These are phyloP conservation scores for Penicillium sp. DNA, from an alignment of 2,329 filamentous ascomycete genomes.

Conservation along the genomic window DNA sequence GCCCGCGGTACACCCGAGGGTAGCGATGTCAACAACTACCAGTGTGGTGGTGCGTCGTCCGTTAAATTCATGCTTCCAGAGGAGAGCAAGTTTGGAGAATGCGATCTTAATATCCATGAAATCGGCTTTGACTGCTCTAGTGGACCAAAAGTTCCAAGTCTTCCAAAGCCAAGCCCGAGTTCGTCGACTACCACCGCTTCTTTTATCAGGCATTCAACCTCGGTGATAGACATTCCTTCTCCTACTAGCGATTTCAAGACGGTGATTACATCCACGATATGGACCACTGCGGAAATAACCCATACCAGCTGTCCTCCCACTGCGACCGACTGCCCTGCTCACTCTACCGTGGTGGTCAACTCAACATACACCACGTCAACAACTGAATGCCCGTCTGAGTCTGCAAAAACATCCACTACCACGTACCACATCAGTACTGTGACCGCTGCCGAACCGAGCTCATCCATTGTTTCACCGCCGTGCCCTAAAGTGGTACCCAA, in stretches of 20 bases:
- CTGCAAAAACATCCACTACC: background rate
- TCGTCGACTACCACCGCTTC: background rate
- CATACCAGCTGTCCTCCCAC: slow-evolving; percentile 42
- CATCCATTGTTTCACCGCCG: slow-evolving; percentile 30
- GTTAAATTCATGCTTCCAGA: slow-evolving; percentile 70
- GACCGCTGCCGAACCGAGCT: slow-evolving; percentile 1
- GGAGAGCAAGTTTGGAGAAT: slow-evolving; percentile 60
- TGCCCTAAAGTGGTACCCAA: slow-evolving; percentile 75
- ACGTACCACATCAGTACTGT: background rate
- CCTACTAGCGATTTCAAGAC: background rate
- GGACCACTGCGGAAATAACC: slow-evolving; percentile 34
- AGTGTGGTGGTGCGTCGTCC: slow-evolving; percentile 85
- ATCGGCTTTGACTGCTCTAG: slow-evolving; percentile 26
- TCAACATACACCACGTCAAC: slow-evolving; percentile 60
- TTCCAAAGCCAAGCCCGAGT: background rate
- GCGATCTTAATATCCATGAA: slow-evolving; percentile 62
- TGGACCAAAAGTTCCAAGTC: slow-evolving; percentile 15
- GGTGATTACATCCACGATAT: slow-evolving; percentile 32
- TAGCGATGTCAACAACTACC: slow-evolving; percentile 74
- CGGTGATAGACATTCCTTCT: background rate
- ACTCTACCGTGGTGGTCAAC: slow-evolving; percentile 53
- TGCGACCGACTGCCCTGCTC: slow-evolving; percentile 54
- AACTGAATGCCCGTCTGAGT: slow-evolving; percentile 55
- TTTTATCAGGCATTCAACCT: background rate
- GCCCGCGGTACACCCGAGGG: slow-evolving; percentile 68